Base-by-base conservation (phyloP, 2,329 filamentous ascomycete genomes). In the Ramichloridium luteum region DNA sequence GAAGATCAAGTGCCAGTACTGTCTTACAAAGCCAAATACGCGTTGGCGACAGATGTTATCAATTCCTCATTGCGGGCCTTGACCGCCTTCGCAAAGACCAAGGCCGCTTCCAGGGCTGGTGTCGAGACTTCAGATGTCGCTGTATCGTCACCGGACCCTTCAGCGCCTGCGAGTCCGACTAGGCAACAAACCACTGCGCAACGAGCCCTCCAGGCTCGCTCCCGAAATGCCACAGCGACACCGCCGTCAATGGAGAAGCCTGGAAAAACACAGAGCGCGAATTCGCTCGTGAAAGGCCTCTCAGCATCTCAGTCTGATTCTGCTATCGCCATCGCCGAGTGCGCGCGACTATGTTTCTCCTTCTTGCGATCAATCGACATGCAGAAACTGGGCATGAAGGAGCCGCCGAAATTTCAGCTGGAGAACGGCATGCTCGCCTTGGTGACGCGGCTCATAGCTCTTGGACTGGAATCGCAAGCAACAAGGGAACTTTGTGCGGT, bases 401-500 rank as follows among this genome's bases (percentile, higher is more conserved):
- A 67, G 6, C 59, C 76, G n/a, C 67, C 72, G 1, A 66, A 70
- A 27, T 58, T 80, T 23, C 79, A 86, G 48, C 55, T 86, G 3
- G 81, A 86, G 50, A 74, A 65, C 37, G 81, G 80, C 32, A 80
- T 82, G 65, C 70, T 78, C 11, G 73, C 76, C 0, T 65, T 86
- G 32, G 57, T 78, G 23, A 70, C 70, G 23, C 82, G 76, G 49
- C 60, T 86, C 1, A 58, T 84, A 10, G 60, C 62, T 0, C 60
- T 83, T 28, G 71, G 72, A 1, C 54, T 85, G 31, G 70, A 79
- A 27, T 70, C 74, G n/a, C 61, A 77, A 35, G 80, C 81, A 0
- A 55, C 74, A 25, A 80, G 74, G 47, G 80, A 86, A 46, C 51
- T 86, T 36, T 63, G 70, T 25, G 58, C 75, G 8, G 51, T 86